Evolutionary conservation across 805 yeast species (phyloP).

Genomic region (Wickerhamiella allomyrinae): DNA sequence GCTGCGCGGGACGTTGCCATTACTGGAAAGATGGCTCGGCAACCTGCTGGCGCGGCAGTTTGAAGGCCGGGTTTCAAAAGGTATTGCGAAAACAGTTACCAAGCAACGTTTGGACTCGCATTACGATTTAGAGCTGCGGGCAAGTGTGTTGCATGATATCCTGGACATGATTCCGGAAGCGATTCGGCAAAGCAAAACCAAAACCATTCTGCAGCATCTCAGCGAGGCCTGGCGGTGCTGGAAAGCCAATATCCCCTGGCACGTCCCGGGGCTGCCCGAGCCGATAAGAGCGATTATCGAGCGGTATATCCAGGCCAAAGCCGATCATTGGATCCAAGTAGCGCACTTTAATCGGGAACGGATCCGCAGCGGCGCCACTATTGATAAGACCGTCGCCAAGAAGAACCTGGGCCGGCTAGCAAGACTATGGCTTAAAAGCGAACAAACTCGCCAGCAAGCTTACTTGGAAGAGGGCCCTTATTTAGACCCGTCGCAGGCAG

Average conservation of each 20-base stretch:
- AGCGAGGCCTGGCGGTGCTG: constrained; percentile 99
- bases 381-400: constrained; percentile 86
- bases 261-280: constrained; percentile 88
- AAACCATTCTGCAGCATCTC: constrained; percentile 78
- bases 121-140: constrained; percentile 83
- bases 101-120: constrained; percentile 93
- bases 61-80: constrained; percentile 87
- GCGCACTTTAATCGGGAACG: constrained; percentile 89
- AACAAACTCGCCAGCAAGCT: constrained; percentile 73
- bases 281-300: constrained; percentile 79
- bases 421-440: constrained; percentile 80
- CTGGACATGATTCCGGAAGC: constrained; percentile 96
- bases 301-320: constrained; percentile 84
- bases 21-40: constrained; percentile 89
- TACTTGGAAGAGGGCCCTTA: constrained; percentile 80
- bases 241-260: constrained; percentile 98
- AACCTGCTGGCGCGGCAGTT: constrained; percentile 83
- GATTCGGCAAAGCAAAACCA: constrained; percentile 70
- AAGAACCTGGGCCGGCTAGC: constrained; percentile 88
- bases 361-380: constrained; percentile 75
- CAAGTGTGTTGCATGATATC: constrained; percentile 90
- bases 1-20: constrained; percentile 79
- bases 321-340: constrained; percentile 91
- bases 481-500: constrained; percentile 76
- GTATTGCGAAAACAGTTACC: constrained; percentile 83